Evolutionary conservation across 2,329 filamentous ascomycete species (phyloP).

Genomic region (Xylariaceae sp.): DNA sequence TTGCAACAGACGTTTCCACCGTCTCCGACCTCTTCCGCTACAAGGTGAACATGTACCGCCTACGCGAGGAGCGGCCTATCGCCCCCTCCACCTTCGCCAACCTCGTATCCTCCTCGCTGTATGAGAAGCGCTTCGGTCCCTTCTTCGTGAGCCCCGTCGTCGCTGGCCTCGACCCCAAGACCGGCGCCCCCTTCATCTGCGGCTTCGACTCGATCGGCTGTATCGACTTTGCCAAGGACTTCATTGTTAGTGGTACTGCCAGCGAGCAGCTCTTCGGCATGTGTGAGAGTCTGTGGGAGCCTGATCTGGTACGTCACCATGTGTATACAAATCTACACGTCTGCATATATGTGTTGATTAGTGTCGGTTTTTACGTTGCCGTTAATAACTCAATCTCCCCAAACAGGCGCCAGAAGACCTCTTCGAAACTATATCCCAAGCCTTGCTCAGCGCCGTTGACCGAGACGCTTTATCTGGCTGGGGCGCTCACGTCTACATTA

Average conservation of each 20-base stretch:
- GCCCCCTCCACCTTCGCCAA: constrained; percentile 94
- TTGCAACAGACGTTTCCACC: constrained; percentile 92
- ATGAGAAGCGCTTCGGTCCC: constrained; percentile 93
- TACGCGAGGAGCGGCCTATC: constrained; percentile 96
- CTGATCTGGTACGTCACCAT: constrained; percentile 72
- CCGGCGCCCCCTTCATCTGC: constrained; percentile 94
- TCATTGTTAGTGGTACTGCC: constrained; percentile 95
- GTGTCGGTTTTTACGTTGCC: background rate
- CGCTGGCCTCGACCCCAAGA: constrained; percentile 91
- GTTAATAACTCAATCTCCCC: constrained; percentile 1
- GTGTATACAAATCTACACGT: background rate
- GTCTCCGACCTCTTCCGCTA: constrained; percentile 97
- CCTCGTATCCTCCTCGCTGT: constrained; percentile 84
- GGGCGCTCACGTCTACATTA: constrained; percentile 98
- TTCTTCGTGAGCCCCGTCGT: constrained; percentile 96
- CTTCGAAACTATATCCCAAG: constrained; percentile 97
- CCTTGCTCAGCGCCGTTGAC: constrained; percentile 92
- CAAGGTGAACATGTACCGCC: constrained; percentile 99
- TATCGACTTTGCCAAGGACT: constrained; percentile 99
- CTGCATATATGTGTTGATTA: background rate
- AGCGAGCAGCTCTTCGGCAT: constrained; percentile 98
- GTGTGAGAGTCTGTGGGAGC: constrained; percentile 97
- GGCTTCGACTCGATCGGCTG: constrained; percentile 99
- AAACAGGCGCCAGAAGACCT: constrained; percentile 81
- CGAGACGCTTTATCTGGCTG: constrained; percentile 95